Percentiles rank a stretch among this genome's conserved stretches.
These are phyloP conservation scores for Aegilops umbellulata DNA, from an alignment of 176 grass and related monocot species.

Conservation along the genomic window DNA sequence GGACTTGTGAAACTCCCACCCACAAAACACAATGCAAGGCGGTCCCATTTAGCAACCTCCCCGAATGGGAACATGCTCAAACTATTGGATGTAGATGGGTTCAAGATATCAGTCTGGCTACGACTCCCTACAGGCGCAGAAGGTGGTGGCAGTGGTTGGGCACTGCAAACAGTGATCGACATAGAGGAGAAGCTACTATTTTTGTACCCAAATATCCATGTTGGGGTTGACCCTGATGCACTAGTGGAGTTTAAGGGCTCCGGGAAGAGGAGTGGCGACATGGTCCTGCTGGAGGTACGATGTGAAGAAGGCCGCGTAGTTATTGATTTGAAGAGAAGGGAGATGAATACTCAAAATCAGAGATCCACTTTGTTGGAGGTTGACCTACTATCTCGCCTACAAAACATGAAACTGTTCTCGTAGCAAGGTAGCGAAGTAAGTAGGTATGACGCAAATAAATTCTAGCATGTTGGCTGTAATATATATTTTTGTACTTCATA, in stretches of 20 bases:
- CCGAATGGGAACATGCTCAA: background rate
- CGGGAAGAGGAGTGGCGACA: background rate
- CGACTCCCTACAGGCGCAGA: background rate
- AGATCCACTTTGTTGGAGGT: background rate
- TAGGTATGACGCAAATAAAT: too few species aligned
- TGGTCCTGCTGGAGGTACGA: background rate
- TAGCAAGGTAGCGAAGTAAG: too few species aligned
- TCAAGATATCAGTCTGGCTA: background rate
- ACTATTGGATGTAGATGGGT: background rate
- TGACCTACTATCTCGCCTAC: background rate
- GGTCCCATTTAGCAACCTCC: background rate
- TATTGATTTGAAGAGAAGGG: background rate
- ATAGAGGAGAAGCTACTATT: background rate
- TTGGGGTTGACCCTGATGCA: background rate
- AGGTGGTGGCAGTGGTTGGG: background rate
- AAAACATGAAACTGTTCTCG: too few species aligned
- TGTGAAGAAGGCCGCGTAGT: background rate
- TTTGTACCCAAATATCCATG: background rate
- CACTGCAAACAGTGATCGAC: background rate
- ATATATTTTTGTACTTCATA: too few species aligned
- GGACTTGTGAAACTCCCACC: background rate
- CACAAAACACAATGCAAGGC: background rate
- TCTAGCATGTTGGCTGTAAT: too few species aligned
- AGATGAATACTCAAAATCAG: background rate
- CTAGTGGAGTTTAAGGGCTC: background rate